Conservation (phyloP, 352 stramenopile species). For the Globisporangium alternatum region DNA sequence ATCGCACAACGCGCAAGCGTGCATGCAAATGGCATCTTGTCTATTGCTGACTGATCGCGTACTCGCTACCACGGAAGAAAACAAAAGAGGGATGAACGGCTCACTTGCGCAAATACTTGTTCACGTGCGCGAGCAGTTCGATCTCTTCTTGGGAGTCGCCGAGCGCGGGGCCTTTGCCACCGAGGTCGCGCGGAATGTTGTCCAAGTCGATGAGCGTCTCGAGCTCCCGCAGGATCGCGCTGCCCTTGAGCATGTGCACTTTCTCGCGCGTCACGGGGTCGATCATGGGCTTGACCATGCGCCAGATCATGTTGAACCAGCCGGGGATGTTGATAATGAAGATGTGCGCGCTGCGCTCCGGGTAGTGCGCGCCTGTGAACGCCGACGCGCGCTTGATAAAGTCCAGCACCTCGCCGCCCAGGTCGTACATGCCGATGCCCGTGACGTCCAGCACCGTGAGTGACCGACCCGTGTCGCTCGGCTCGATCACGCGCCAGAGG, state of each 20-base stretch:
- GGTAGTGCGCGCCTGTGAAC: slow-evolving; percentile 92
- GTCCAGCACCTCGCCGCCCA: slow-evolving; percentile 84
- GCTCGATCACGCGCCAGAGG: slow-evolving; percentile 82
- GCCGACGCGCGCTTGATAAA: slow-evolving; percentile 85
- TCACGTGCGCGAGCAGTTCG: slow-evolving; percentile 57
- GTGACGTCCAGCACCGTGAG: slow-evolving; percentile 85
- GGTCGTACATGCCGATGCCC: slow-evolving; percentile 86
- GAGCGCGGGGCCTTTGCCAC: slow-evolving; percentile 50
- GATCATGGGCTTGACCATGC: slow-evolving; percentile 91
- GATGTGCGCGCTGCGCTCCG: slow-evolving; percentile 91
- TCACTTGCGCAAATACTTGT: slow-evolving; percentile 50
- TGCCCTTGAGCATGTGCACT: slow-evolving; percentile 85
- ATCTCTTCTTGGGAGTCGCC: slow-evolving; percentile 75
- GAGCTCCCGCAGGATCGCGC: slow-evolving; percentile 67
- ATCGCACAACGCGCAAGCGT: background rate
- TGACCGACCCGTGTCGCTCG: slow-evolving; percentile 61
- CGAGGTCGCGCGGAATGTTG: slow-evolving; percentile 73
- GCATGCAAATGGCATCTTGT: too few species aligned
- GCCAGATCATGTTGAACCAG: slow-evolving; percentile 95
- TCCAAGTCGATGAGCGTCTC: slow-evolving; percentile 67
- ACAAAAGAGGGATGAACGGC: slow-evolving; percentile 1
- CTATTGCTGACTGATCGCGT: too few species aligned
- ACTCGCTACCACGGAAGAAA: background rate
- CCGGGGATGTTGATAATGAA: slow-evolving; percentile 95
- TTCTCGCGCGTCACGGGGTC: slow-evolving; percentile 94